Evolutionary conservation across 306 rosid species (phyloP).

Genomic region (Corylus avellana): DNA sequence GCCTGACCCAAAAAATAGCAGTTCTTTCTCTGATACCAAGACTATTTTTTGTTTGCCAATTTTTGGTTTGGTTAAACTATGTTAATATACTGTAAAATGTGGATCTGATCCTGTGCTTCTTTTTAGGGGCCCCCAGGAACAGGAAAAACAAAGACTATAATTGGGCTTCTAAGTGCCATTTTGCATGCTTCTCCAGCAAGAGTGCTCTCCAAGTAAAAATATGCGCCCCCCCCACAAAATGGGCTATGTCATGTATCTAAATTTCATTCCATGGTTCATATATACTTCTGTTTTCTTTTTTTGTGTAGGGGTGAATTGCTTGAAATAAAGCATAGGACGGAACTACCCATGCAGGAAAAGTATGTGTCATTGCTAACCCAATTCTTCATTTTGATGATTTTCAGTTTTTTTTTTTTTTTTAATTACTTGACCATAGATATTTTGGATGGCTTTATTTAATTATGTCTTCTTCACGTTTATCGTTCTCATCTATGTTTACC

Average conservation of each 20-base stretch:
- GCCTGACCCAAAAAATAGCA: not conserved
- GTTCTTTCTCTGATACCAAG: not conserved
- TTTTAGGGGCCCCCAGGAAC: slow-evolving; percentile 99
- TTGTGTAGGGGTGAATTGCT: slow-evolving; percentile 48
- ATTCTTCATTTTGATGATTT: slow-evolving; percentile 20
- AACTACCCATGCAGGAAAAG: slow-evolving; percentile 62
- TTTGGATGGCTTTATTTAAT: not conserved
- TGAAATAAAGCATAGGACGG: slow-evolving; percentile 60
- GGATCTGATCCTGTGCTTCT: slow-evolving; percentile 37
- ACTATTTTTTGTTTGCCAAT: not conserved
- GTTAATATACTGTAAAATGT: not conserved
- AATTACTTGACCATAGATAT: not conserved
- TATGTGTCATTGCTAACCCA: slow-evolving; percentile 35
- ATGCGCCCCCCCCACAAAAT: not conserved
- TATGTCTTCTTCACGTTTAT: too few species aligned
- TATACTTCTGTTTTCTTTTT: slow-evolving; percentile 24
- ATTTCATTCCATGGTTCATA: not conserved
- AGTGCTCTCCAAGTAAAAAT: slow-evolving; percentile 69
- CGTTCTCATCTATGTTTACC: not conserved
- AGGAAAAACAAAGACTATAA: slow-evolving; percentile 94
- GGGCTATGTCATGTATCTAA: not conserved
- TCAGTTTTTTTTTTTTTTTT: not conserved
- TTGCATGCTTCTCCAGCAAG: slow-evolving; percentile 92
- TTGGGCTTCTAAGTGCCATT: slow-evolving; percentile 89
- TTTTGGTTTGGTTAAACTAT: not conserved